phyloP scores from a whole-genome alignment of 768 basidiomycete species.

The Amanita phalloides region DNA sequence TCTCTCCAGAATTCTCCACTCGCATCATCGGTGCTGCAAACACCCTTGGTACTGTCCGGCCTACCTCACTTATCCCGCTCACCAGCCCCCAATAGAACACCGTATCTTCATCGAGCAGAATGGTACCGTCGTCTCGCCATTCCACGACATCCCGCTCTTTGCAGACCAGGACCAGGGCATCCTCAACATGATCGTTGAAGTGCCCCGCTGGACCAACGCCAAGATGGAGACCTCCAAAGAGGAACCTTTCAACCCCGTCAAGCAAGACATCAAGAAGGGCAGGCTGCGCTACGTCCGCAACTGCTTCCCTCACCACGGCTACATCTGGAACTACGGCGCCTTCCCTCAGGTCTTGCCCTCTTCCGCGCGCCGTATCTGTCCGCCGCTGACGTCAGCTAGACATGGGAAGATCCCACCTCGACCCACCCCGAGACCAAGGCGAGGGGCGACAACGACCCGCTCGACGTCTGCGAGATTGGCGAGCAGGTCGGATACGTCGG shows the following conservation, averaged over 20 bases:
- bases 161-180: slow-evolving; percentile 92
- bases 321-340: slow-evolving; percentile 99
- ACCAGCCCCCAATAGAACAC: slow-evolving; percentile 50
- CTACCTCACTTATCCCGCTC: slow-evolving; percentile 12
- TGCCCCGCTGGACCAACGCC: slow-evolving; percentile 99
- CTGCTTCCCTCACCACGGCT: slow-evolving; percentile 99
- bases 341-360: slow-evolving; percentile 75
- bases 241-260: slow-evolving; percentile 99
- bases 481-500: slow-evolving; percentile 96
- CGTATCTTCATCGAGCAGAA: slow-evolving; percentile 91
- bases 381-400: slow-evolving; percentile 35
- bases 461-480: slow-evolving; percentile 99
- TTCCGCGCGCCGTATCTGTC: too few relatives aligned
- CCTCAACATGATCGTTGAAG: slow-evolving; percentile 98
- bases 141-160: slow-evolving; percentile 97
- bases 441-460: slow-evolving; percentile 97
- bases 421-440: slow-evolving; percentile 96
- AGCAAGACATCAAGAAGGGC: slow-evolving; percentile 97
- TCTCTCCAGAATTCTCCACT: slow-evolving; percentile 48
- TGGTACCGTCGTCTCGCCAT: slow-evolving; percentile 72
- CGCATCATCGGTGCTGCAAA: slow-evolving; percentile 83
- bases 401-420: slow-evolving; percentile 92
- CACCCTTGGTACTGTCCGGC: slow-evolving; percentile 66
- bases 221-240: slow-evolving; percentile 99
- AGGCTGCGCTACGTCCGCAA: slow-evolving; percentile 95